Evolutionary conservation across 2,329 filamentous ascomycete species (phyloP).

Genomic region (Epichloe gansuensis): DNA sequence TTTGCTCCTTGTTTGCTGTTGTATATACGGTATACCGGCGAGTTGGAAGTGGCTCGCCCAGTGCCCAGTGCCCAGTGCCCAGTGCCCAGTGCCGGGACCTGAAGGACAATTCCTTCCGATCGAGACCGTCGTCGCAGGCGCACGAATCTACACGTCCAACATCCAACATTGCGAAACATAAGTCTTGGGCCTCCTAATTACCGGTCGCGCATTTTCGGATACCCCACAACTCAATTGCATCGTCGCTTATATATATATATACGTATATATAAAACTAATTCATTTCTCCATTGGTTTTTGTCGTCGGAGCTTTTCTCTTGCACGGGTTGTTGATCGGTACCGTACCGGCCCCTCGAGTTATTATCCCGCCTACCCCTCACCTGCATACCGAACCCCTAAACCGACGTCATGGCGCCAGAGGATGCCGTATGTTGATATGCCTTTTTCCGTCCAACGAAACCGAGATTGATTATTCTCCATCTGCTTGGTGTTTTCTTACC

Average conservation of each 20-base stretch:
- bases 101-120: neutral
- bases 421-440: constrained; percentile 18
- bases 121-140: neutral
- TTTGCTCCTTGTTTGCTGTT: neutral
- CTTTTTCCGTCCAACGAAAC: neutral
- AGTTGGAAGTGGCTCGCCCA: neutral
- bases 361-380: neutral
- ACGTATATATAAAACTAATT: neutral
- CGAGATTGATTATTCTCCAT: neutral
- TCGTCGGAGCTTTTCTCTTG: neutral
- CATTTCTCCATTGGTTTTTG: neutral
- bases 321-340: neutral
- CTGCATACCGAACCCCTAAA: neutral
- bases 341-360: neutral
- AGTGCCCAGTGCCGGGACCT: neutral
- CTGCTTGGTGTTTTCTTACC: neutral
- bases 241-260: neutral
- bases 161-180: neutral
- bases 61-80: too few species aligned
- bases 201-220: neutral
- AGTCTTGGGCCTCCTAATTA: neutral
- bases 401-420: constrained; percentile 18
- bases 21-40: neutral
- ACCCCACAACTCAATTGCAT: neutral
- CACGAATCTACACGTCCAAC: neutral